Evolutionary conservation across 1,139 yeast genomes (phyloP), one percentile per base, ranked within the genome.

Genomic region (Pichia sp.): DNA sequence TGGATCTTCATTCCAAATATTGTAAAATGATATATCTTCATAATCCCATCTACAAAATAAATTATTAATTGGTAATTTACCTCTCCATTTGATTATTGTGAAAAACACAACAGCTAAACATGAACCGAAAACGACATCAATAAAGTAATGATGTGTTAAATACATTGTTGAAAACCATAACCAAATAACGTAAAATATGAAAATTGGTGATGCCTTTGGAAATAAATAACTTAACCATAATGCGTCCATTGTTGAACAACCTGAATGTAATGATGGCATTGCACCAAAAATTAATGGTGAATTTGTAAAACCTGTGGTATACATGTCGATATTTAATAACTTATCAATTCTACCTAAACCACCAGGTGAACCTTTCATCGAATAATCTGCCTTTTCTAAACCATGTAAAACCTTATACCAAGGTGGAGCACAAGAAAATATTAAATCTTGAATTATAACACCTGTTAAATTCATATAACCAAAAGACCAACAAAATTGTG

Each of bases 81-180:
- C 65, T 18, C 58, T 45, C 48, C 58, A 48, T 48, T 57, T 58
- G 30, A 61, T 54, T 13, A 56, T 42, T 18, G 56, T 53, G 45
- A 64, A 64, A 31, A 61, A 56, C 16, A 60, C 54, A 7, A 62
- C 52, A 0, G 67, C 66, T 39, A 66, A 51, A 36, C 61, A 57
- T 22, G 66, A 61, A 29, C 99, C 99, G 29, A 89, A 95, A 67
- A 87, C 88, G 53, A 91, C 79, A 68, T 91, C 99, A 57, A 90
- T 83, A 66, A 91, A 91, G 70, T 93, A 91, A 70, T 91, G 99
- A 69, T 91, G 98, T 1, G 97, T 91, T 64, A 91, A 77, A 70
- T 93, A 91, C 99, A 91, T 93, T 18, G 98, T 91, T 50, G 95
- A 80, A 96, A 96, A 93, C 98, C 98, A 93, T 61, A 91, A 78